Evolutionary conservation across 148 eudicot species (phyloP), one percentile per base, ranked within the genome.

Genomic region (Beta vulgaris): DNA sequence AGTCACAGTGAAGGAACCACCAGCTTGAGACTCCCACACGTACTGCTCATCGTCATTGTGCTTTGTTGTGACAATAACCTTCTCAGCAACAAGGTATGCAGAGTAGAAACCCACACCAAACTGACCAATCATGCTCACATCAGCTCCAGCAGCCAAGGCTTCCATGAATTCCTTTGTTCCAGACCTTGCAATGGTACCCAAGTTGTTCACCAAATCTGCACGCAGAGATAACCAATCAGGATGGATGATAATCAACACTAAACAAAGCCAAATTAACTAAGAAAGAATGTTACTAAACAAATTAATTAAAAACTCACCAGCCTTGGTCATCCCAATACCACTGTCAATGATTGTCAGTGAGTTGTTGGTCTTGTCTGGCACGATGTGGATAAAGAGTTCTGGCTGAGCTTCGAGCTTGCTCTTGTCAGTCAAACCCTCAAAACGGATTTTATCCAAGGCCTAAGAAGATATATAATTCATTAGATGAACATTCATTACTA

Each of bases 111-210:
- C 90, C 6, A 89, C 92, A 76, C 92, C 92, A 65, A 89, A 89
- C 77, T 89, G 92, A 77, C 92, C 90, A 76, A 89, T 89, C 92
- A 91, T 89, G 75, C 96, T 91, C 14, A 89, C 96, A 80, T 91
- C 96, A 75, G 93, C 96, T 66, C 96, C 96, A 72, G 96, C 93
- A 37, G 93, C 85, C 72, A 91, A 81, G 32, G 96, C 96, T 78
- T 91, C 96, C 96, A 91, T 89, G 81, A 91, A 91, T 66, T 91
- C 96, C 62, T 91, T 91, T 0, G 96, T 91, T 25, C 92, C 92
- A 15, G 92, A 89, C 76, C 90, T 82, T 18, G 92, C 92, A 61
- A 89, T 89, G 2, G 92, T 91, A 68, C 96, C 96, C 19, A 91
- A 84, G 77, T 91, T 91, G 87, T 91, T 88, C 46, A 91, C 96